Evolutionary conservation across 495 filamentous ascomycete species (phyloP).

Genomic region (Aspergillus sparsus): DNA sequence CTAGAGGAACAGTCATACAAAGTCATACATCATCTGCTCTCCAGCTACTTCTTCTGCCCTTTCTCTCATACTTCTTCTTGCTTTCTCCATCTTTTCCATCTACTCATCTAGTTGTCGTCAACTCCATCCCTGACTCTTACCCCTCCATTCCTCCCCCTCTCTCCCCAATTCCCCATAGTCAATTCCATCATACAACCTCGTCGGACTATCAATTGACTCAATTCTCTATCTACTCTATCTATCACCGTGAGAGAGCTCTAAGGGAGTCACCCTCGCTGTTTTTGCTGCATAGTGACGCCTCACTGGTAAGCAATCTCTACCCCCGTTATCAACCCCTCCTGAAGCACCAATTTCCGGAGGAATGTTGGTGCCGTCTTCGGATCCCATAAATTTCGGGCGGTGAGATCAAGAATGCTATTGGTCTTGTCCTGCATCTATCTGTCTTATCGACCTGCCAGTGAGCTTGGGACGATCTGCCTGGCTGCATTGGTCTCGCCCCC

Average conservation of each 20-base stretch:
- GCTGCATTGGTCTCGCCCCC: conserved; percentile 3
- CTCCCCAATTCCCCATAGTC: not conserved
- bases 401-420: conserved; percentile 14
- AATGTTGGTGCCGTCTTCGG: conserved; percentile 8
- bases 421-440: conserved; percentile 12
- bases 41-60: conserved; percentile 27
- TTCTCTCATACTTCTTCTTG: conserved; percentile 11
- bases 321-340: not conserved
- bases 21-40: conserved; percentile 45
- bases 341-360: conserved; percentile 1
- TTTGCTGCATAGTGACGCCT: conserved; percentile 8
- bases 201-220: conserved; percentile 13
- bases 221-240: not conserved
- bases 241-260: conserved; percentile 1
- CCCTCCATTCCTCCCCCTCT: not conserved
- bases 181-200: conserved; percentile 1
- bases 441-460: conserved; percentile 11
- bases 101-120: not conserved
- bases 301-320: conserved; percentile 18
- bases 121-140: conserved; percentile 3
- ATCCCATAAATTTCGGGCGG: conserved; percentile 7
- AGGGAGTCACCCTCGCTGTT: conserved; percentile 1
- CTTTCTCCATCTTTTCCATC: not conserved
- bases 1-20: conserved; percentile 10
- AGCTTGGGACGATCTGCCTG: conserved; percentile 9